Conservation (phyloP, 2,329 filamentous ascomycete genomes). For the Ophiocordyceps sinensis region DNA sequence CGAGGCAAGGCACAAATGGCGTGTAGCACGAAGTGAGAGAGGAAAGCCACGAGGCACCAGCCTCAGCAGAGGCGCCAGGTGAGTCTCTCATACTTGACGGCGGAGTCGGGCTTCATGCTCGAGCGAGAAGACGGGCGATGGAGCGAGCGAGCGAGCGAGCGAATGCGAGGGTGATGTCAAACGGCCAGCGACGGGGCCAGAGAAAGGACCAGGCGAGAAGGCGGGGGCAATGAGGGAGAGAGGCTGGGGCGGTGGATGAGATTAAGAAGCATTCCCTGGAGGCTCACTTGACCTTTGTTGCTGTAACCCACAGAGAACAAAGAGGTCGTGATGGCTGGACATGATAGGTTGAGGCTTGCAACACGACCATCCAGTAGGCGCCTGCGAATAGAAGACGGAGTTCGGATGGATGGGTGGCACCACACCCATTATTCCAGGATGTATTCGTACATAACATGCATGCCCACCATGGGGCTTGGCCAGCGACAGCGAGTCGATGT, state of each 20-base stretch:
- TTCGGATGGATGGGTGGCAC: slow-evolving; percentile 21
- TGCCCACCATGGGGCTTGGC: slow-evolving; percentile 15
- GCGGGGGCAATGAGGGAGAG: slow-evolving; percentile 4
- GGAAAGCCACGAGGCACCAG: slow-evolving; percentile 31
- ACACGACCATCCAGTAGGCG: slow-evolving; percentile 19
- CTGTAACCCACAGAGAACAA: slow-evolving; percentile 5
- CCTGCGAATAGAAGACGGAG: slow-evolving; percentile 17
- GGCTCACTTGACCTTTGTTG: slow-evolving; percentile 6
- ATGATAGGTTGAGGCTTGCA: slow-evolving; percentile 18
- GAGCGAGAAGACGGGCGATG: slow-evolving; percentile 7
- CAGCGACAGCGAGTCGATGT: slow-evolving; percentile 28
- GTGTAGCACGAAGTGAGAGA: slow-evolving; percentile 30
- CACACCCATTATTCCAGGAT: slow-evolving; percentile 17
- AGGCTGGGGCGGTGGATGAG: not conserved
- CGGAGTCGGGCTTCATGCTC: slow-evolving; percentile 5
- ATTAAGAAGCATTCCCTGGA: not conserved
- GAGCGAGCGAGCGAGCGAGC: not conserved
- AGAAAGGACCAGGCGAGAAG: slow-evolving; percentile 2
- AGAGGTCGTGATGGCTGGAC: slow-evolving; percentile 7
- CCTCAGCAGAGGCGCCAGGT: slow-evolving; percentile 26
- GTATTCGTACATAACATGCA: slow-evolving; percentile 12
- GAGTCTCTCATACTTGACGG: slow-evolving; percentile 24
- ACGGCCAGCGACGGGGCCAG: slow-evolving; percentile 6
- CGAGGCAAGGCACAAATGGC: slow-evolving; percentile 21
- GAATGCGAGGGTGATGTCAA: not conserved